These are phyloP conservation scores for Colletotrichum sp. DNA, from an alignment of 2,329 filamentous ascomycete species.

Conservation along the genomic window DNA sequence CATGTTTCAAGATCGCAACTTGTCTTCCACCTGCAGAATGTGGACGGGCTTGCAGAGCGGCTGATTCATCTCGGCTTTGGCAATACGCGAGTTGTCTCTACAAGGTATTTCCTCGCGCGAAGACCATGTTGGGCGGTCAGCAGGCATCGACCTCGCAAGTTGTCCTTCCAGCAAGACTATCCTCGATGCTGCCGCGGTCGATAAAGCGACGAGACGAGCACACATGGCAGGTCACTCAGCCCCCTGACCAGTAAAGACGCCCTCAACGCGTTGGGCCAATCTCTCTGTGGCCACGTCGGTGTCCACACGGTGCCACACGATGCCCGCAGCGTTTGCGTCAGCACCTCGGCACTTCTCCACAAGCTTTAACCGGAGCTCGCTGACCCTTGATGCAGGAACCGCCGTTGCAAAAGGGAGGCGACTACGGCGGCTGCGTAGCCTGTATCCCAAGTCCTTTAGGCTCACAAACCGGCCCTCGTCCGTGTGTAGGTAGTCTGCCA, in stretches of 20 bases:
- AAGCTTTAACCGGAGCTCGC: neutral
- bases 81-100: neutral
- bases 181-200: neutral
- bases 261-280: neutral
- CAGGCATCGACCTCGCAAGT: neutral
- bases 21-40: neutral
- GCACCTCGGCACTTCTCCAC: neutral
- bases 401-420: neutral
- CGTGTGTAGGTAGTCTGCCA: neutral
- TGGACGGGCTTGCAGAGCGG: neutral
- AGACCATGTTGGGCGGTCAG: neutral
- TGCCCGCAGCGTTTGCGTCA: neutral
- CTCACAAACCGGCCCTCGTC: neutral
- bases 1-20: neutral
- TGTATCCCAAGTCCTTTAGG: neutral
- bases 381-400: slow-evolving; percentile 1
- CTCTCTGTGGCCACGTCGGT: neutral
- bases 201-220: neutral
- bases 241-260: neutral
- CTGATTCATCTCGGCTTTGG: neutral
- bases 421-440: neutral
- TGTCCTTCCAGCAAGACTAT: neutral
- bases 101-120: neutral
- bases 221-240: neutral
- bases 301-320: neutral